phyloP scores from a whole-genome alignment of 441 rosid species.

The Eutrema salsugineum region DNA sequence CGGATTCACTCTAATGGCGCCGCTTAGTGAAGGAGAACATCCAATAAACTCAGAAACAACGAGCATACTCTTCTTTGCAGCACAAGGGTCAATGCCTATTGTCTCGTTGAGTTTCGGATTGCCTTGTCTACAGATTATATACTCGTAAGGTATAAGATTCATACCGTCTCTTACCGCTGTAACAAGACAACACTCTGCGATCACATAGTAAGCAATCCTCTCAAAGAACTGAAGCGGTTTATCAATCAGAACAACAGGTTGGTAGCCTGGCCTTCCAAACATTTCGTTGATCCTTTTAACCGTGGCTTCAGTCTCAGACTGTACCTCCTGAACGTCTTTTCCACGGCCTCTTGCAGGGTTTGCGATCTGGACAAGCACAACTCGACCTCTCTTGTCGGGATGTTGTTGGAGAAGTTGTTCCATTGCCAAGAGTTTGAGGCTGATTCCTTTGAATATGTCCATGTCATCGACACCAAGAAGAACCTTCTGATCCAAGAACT shows the following conservation, averaged over 20 bases:
- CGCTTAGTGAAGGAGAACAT: slow-evolving; percentile 85
- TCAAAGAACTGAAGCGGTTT: slow-evolving; percentile 72
- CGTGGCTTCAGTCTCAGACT: slow-evolving; percentile 57
- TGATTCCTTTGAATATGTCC: slow-evolving; percentile 92
- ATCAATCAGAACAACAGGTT: slow-evolving; percentile 67
- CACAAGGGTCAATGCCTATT: slow-evolving; percentile 43
- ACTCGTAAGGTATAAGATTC: slow-evolving; percentile 91
- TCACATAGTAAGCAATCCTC: slow-evolving; percentile 79
- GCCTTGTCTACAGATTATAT: slow-evolving; percentile 77
- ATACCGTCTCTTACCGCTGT: slow-evolving; percentile 92
- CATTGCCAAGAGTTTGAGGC: slow-evolving; percentile 86
- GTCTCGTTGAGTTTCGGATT: slow-evolving; percentile 51
- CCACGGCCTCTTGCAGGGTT: slow-evolving; percentile 94
- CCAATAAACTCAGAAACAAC: slow-evolving; percentile 91
- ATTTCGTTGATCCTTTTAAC: slow-evolving; percentile 62
- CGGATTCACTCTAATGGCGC: slow-evolving; percentile 86
- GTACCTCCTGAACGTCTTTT: slow-evolving; percentile 73
- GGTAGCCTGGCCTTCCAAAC: slow-evolving; percentile 73
- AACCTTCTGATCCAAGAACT: slow-evolving; percentile 56
- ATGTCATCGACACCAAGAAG: slow-evolving; percentile 89
- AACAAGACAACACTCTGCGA: slow-evolving; percentile 88
- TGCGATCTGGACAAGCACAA: slow-evolving; percentile 86
- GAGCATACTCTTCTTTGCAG: slow-evolving; percentile 73
- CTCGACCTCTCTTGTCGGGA: slow-evolving; percentile 57
- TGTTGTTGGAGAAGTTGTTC: slow-evolving; percentile 80